Percentiles rank a stretch among this genome's conserved stretches.
These are phyloP conservation scores for Fraxinus floribunda DNA, from an alignment of 305 asterid species.

Conservation along the genomic window DNA sequence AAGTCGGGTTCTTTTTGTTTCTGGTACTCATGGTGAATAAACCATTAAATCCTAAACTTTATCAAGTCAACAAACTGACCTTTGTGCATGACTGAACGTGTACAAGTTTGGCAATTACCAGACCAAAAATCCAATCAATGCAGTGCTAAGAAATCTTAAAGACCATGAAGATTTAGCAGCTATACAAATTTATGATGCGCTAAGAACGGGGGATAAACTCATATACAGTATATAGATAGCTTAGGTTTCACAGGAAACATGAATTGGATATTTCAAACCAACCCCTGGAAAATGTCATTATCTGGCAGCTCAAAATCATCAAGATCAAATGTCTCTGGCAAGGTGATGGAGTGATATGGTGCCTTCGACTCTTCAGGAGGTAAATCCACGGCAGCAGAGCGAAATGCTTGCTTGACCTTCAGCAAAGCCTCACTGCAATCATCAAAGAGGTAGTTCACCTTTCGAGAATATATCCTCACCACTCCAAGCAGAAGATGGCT, in stretches of 20 bases:
- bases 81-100: background rate
- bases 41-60: background rate
- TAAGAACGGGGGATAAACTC: background rate
- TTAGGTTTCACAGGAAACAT: slow-evolving; percentile 16
- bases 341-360: slow-evolving; percentile 92
- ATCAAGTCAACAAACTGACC: slow-evolving; percentile 14
- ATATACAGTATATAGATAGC: slow-evolving; percentile 8
- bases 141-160: slow-evolving; percentile 15
- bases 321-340: slow-evolving; percentile 98
- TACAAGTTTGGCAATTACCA: slow-evolving; percentile 17
- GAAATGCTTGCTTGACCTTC: slow-evolving; percentile 93
- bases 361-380: slow-evolving; percentile 99
- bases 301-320: slow-evolving; percentile 99
- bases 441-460: slow-evolving; percentile 95
- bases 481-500: slow-evolving; percentile 99
- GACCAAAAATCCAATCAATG: background rate
- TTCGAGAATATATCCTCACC: slow-evolving; percentile 88
- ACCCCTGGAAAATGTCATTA: slow-evolving; percentile 85
- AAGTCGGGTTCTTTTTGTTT: slow-evolving; percentile 9
- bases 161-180: background rate
- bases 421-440: slow-evolving; percentile 98
- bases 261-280: slow-evolving; percentile 30
- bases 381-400: slow-evolving; percentile 92
- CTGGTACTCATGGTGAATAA: background rate
- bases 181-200: slow-evolving; percentile 8